Base-by-base conservation (phyloP, 2,329 filamentous ascomycete genomes). In the Trichoderma brevicompactum region DNA sequence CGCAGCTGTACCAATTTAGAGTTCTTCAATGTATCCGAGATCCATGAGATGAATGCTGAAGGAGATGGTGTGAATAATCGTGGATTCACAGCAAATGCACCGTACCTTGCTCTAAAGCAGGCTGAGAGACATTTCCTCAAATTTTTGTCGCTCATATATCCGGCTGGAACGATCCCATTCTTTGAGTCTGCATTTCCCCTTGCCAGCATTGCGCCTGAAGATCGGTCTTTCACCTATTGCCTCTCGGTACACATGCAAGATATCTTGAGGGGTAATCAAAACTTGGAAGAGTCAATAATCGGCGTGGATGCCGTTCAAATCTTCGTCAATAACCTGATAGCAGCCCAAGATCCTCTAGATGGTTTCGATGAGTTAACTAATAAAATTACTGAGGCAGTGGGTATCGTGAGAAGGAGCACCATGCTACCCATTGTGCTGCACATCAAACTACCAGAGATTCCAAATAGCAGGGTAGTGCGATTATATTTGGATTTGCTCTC, bases 161-260 rank as follows among this genome's bases (percentile, higher is more conserved):
- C 59, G 28, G 6, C 17, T 5, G 59, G 59, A 2, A 63, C 59
- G 2, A 63, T 63, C 10, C 49, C 59, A 3, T 63, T 63, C 17
- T 54, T 63, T n/a, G 59, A 63, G 40, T 63, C 59, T n/a, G 59
- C 59, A 28, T 63, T 63, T 38, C 59, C 59, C 7, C 59, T 63
- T 23, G 59, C 59, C 4, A 63, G 59, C 40, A 63, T 63, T 46
- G 59, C 59, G 23, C 59, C 59, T 3, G 59, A 63, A 9, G 40
- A 63, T 13, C 53, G 59, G 9, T 40, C 44, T n/a, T 62, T 62
- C 7, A 62, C 59, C 12, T 62, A 62, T 17, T 53, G 59, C 34
- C 59, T 62, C 7, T 62, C 59, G 8, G 38, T 62, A 2, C 46
- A 53, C 12, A 62, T 53, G 4, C 36, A 53, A 38, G 49, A 53